Evolutionary conservation across 208 protist genomes (phyloP), one percentile per base, ranked within the genome.

Genomic region (Tritrichomonas musculus): DNA sequence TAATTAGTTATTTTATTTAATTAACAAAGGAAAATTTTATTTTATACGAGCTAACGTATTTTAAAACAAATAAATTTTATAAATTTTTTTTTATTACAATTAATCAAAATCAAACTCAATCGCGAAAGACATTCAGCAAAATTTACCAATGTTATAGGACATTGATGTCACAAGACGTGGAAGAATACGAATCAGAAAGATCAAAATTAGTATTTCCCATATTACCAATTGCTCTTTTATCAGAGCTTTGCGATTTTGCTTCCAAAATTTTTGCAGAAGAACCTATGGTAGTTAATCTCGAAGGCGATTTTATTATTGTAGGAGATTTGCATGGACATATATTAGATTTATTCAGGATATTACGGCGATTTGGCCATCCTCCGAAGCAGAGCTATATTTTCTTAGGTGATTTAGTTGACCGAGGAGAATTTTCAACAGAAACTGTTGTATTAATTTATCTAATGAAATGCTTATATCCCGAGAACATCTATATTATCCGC

Each of bases 261-360:
- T 20, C 17, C 13, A 3, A n/a, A n/a, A n/a, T 25, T 72, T 11
- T 72, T 8, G 30, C 4, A n/a, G 22, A 25, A 72, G 64, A 72
- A 4, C 22, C 13, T 33, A n/a, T 33, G 17, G 30, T 72, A 8
- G 4, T 72, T 8, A 20, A 72, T 33, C 30, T 72, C 3, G 30
- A 72, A 20, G 64, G 64, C 64, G 41, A 88, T 39, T 39, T 49
- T 17, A 36, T 88, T 11, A 57, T 88, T 4, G 47, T 88, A 13
- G 77, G 77, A 20, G 77, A 88, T 39, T 22, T 88, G 53, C 77
- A 88, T 88, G 77, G 77, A 17, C 77, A 88, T 50, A 60, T 88
- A 39, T 57, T 88, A 0, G 77, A 88, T 57, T n/a, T 88, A 57
- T 57, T 88, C 47, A 0, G 77, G 17, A 88, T 88, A 1, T 60